Base-by-base conservation (phyloP, 257 asterid genomes). In the Fraxinus excelsior region DNA sequence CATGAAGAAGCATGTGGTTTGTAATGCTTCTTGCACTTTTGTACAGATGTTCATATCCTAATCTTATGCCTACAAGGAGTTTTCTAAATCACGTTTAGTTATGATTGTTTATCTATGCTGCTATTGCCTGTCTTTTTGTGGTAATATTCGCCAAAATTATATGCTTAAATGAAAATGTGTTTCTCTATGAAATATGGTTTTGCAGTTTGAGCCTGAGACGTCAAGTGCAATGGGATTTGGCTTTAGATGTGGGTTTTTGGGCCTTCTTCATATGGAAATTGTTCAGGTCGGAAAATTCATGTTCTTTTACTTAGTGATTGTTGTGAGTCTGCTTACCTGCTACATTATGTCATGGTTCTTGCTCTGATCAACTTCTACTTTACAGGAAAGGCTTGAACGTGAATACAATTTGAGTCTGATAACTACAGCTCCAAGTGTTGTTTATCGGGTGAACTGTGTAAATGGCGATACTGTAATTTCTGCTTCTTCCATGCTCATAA, bases 201-300 rank as follows among this genome's bases (percentile, higher is more conserved):
- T 78, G 67, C 89, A 91, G 97, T 96, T 91, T 84, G 99, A 96
- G 79, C 94, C 99, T 4, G 99, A 93, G 90, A 88, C 97, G 78
- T 96, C 99, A 71, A 91, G 89, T 86, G 99, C 99, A 73, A 96
- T 96, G 99, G 99, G 99, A 70, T 96, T 96, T 89, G 99, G 99
- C 79, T 96, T 96, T 80, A 88, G 99, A 87, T 96, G 99, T 84
- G 98, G 99, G 70, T 96, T 93, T 86, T 91, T 96, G 74, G 99
- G 99, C 79, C 97, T 93, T 84, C 99, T 96, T 74, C 99, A 96
- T 81, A 90, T 96, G 99, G 99, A 96, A 86, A 96, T 96, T 76
- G 99, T 93, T 85, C 99, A 93, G 98, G 99, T 95, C 38, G 34
- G 82, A 70, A 51, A 62, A 62, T 75, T 79, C 6, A 37, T 37